These are phyloP conservation scores for Cladosporium halotolerans DNA, from an alignment of 2,329 filamentous ascomycete species.

Conservation along the genomic window DNA sequence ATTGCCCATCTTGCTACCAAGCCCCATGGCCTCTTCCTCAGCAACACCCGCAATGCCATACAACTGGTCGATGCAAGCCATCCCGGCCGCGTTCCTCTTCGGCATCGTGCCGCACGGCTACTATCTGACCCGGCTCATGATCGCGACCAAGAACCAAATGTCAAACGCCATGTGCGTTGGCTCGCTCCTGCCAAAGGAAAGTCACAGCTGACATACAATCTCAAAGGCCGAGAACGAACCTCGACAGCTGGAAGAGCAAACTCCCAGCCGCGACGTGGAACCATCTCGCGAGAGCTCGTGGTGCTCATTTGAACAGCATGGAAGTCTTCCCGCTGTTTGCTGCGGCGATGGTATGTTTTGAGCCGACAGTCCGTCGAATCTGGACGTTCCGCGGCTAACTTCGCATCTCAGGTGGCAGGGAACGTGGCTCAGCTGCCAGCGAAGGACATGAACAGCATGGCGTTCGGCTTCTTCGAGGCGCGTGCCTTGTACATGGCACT, in stretches of 20 bases:
- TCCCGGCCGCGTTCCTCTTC: slow-evolving; percentile 21
- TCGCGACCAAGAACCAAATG: slow-evolving; percentile 18
- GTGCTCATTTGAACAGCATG: slow-evolving; percentile 42
- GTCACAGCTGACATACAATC: not conserved
- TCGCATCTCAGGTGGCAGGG: slow-evolving; percentile 15
- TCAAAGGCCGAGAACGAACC: slow-evolving; percentile 21
- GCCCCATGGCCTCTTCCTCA: not conserved
- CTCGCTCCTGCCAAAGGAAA: not conserved
- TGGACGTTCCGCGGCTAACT: not conserved
- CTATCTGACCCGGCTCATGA: slow-evolving; percentile 19
- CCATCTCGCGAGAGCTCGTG: slow-evolving; percentile 19
- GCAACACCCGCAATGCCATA: slow-evolving; percentile 5
- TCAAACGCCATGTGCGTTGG: slow-evolving; percentile 11
- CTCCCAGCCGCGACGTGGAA: slow-evolving; percentile 20
- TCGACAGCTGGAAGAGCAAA: slow-evolving; percentile 22
- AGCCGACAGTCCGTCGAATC: not conserved
- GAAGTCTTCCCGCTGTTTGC: slow-evolving; percentile 39
- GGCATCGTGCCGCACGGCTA: slow-evolving; percentile 21
- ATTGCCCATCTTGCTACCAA: not conserved
- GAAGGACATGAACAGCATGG: slow-evolving; percentile 18
- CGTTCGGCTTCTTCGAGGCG: slow-evolving; percentile 18
- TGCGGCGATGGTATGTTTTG: slow-evolving; percentile 28
- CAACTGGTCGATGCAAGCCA: slow-evolving; percentile 21
- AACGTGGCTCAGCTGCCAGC: slow-evolving; percentile 19
- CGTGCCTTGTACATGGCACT: slow-evolving; percentile 19